Evolutionary conservation across 805 yeast genomes (phyloP), one percentile per base, ranked within the genome.

Genomic region (Schwanniomyces occidentalis): DNA sequence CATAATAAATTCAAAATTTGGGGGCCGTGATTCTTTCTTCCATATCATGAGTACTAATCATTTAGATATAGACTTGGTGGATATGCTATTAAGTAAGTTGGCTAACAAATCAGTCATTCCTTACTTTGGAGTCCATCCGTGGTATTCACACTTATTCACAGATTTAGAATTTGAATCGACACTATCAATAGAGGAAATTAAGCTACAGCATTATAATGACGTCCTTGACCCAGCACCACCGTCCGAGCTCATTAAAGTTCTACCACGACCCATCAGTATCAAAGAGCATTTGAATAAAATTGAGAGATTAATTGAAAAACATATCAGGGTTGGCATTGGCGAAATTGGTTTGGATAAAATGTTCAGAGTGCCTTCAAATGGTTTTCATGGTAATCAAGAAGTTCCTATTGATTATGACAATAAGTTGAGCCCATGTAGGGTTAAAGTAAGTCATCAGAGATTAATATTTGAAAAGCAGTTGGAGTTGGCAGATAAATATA

Each of bases 321-420:
- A 48, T 30, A 37, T 37, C 27, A 24, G 6, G 29, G 26, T 16
- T 34, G 73, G 85, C 8, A 67, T 91, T 7, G 99, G 99, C 1
- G 99, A 91, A 49, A 73, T 88, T n/a, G 99, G 99, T 0, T 61
- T 93, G 2, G 99, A 91, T 56, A 85, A 82, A 55, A 51, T 77
- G 19, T 85, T 86, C 51, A 58, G 85, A 23, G 56, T 90, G 4
- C 95, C 95, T 2, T 48, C 56, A 36, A 63, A 61, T 37, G 88
- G 89, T 2, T 78, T 56, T 50, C 64, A 63, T 38, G 81, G 81
- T 2, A 61, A 65, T 39, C 42, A 41, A 13, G 25, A 31, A 8
- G 35, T 34, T n/a, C 35, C 34, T 2, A 40, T 38, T 14, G 44
- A 43, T 3, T 30, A 25, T 3, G 38, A 27, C 10, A 34, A 33